These are phyloP conservation scores for Fusarium sp. DNA, from an alignment of 2,329 filamentous ascomycete genomes.

Conservation along the genomic window DNA sequence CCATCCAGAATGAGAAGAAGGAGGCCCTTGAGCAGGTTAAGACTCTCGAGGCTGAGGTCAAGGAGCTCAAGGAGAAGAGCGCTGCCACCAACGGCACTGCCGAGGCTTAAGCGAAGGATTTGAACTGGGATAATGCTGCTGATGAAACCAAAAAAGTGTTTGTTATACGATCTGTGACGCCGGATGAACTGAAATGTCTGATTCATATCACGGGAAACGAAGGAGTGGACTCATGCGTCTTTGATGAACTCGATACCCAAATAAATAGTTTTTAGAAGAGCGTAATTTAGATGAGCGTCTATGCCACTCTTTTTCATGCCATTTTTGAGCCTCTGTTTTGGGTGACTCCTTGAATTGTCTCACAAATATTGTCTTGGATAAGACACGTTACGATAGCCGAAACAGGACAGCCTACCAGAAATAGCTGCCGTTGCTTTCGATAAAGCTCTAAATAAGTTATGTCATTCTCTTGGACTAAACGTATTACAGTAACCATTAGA, in stretches of 20 bases:
- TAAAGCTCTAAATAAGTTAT: not conserved
- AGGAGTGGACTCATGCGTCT: constrained; percentile 47
- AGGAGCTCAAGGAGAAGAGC: constrained; percentile 38
- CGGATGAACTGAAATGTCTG: constrained; percentile 43
- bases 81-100: constrained; percentile 30
- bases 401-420: not conserved
- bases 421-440: not conserved
- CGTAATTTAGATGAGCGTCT: constrained; percentile 41
- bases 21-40: constrained; percentile 35
- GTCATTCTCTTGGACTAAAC: too few species aligned
- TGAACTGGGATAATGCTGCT: constrained; percentile 31
- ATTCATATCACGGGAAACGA: constrained; percentile 47
- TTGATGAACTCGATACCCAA: constrained; percentile 50
- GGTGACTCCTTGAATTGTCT: not conserved
- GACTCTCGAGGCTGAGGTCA: constrained; percentile 36
- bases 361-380: not conserved
- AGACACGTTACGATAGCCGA: not conserved
- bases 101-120: constrained; percentile 26
- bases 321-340: not conserved
- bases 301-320: constrained; percentile 40
- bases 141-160: constrained; percentile 35
- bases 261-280: constrained; percentile 44
- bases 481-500: not conserved
- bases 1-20: constrained; percentile 32
- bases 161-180: constrained; percentile 42